A percentile compares a stretch with the other conserved stretches of the same genome.
These are phyloP conservation scores for Camellia lanceoleosa DNA, from an alignment of 148 eudicot species.

Conservation along the genomic window DNA sequence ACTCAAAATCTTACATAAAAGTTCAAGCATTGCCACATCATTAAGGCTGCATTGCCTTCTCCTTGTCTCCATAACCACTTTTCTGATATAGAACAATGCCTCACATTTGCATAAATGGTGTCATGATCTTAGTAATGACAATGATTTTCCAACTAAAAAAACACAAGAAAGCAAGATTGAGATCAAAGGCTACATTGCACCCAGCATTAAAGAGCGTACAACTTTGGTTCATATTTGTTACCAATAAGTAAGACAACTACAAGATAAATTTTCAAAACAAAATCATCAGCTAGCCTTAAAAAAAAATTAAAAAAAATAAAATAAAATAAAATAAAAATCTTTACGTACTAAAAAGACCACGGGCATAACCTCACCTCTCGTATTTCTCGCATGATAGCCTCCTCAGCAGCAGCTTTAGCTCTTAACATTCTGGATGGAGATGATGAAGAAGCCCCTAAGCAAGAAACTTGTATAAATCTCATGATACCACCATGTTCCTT, in stretches of 20 bases:
- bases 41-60: neutral
- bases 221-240: neutral
- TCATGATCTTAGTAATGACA: neutral
- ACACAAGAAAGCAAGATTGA: neutral
- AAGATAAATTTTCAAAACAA: neutral
- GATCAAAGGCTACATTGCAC: neutral
- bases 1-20: neutral
- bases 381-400: conserved; percentile 59
- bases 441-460: conserved; percentile 77
- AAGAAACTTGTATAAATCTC: conserved; percentile 93
- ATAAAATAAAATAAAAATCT: too few relatives aligned
- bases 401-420: conserved; percentile 97
- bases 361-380: conserved; percentile 63
- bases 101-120: neutral
- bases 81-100: neutral
- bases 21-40: neutral
- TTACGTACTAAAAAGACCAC: neutral
- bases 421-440: conserved; percentile 79
- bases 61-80: neutral
- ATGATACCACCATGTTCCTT: conserved; percentile 94
- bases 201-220: neutral
- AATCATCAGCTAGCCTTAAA: neutral
- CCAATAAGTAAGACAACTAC: neutral
- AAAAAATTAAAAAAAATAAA: too few relatives aligned
- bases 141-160: neutral